Percentiles rank a stretch among this genome's conserved stretches.
phyloP scores from a whole-genome alignment of 192 early-diverging fungal genomes.

The Backusella macrospora region DNA sequence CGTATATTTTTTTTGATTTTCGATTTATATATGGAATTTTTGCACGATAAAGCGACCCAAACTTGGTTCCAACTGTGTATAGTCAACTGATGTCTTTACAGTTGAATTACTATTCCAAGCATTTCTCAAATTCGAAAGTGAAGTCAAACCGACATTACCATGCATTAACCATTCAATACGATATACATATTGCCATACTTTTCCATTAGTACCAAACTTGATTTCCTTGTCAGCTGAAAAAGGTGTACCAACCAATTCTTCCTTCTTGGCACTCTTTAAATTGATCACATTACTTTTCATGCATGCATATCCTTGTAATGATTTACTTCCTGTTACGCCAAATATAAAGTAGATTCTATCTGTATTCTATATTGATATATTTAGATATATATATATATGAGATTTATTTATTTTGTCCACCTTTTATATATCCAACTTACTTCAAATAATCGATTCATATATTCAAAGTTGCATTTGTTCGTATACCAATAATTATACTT shows the following conservation, averaged over 20 bases:
- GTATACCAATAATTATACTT: slow-evolving; percentile 1
- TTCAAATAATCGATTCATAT: slow-evolving; percentile 6
- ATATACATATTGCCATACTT: background rate
- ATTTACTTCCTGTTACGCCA: slow-evolving; percentile 6
- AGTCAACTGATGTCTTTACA: slow-evolving; percentile 2
- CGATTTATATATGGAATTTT: background rate
- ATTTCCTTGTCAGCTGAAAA: background rate
- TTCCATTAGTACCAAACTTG: background rate
- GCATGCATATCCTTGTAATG: slow-evolving; percentile 6
- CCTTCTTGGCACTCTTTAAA: background rate
- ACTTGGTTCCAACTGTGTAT: background rate
- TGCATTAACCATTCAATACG: background rate
- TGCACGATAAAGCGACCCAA: background rate
- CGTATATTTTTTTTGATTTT: background rate
- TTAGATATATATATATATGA: background rate
- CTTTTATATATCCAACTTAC: background rate
- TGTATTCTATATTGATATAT: slow-evolving; percentile 8
- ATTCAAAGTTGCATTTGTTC: background rate
- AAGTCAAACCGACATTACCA: background rate
- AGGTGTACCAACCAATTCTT: background rate
- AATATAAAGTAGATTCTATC: background rate
- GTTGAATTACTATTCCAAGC: background rate
- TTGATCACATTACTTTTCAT: slow-evolving; percentile 11
- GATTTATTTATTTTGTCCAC: background rate
- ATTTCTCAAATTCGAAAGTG: background rate